Base-by-base conservation (phyloP, 1,139 yeast genomes). In the Sugiyamaella japonica region DNA sequence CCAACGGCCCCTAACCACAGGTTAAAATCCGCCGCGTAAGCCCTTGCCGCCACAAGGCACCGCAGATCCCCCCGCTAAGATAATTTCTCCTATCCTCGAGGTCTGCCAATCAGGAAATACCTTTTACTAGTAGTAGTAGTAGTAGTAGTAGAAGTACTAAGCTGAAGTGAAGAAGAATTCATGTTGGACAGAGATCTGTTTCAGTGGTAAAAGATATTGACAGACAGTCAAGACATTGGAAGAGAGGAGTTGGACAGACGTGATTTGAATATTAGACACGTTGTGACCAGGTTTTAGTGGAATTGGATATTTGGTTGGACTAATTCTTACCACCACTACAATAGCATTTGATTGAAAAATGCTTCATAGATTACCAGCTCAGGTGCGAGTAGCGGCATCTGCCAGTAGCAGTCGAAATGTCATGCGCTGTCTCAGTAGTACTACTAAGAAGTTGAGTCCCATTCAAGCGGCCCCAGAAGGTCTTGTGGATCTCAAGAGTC, bases 401-500 rank as follows among this genome's bases (percentile, higher is more conserved):
- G 25, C 10, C 2, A 37, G 38, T 5, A n/a, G 23, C 37, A 20
- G 43, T 13, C 23, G 34, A 13, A 49, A 16, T 29, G 25, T 31
- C 10, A 32, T 52, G 13, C 57, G 59, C n/a, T 45, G 49, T 17
- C 48, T 58, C 52, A 43, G 48, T 20, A 34, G 50, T 17, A 16
- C 52, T 16, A 49, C 50, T 9, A 43, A 23, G 3, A 44, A 31
- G n/a, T 16, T 38, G 28, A 12, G 12, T 29, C 64, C 63, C 6
- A 59, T 58, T 48, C 68, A 64, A 53, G 56, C 57, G 25, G 63
- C 66, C 10, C 74, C 74, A 28, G 68, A 66, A n/a, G 73, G 71
- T 9, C 63, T 71, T 23, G 53, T 50, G 16, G 64, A 68, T 52
- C 63, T 71, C 23, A 61, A 63, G 41, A 57, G 59, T 36, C 66